These are phyloP conservation scores for Neonectria magnoliae DNA, from an alignment of 2,329 filamentous ascomycete species.

Conservation along the genomic window DNA sequence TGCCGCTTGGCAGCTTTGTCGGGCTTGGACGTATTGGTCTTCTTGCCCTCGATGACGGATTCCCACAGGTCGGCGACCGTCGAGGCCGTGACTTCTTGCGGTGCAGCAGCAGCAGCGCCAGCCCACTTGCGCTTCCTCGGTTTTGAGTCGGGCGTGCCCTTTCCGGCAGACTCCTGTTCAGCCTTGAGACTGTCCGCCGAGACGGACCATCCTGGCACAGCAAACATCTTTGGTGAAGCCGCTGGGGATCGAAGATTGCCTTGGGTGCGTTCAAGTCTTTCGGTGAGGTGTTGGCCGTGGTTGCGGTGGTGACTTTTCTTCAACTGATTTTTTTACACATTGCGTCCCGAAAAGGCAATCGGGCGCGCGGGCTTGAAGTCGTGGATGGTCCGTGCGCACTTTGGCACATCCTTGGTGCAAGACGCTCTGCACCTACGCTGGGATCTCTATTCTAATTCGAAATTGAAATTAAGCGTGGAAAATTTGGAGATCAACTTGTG, in stretches of 20 bases:
- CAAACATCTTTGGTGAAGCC: conserved; percentile 73
- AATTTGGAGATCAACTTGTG: background rate
- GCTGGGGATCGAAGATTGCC: conserved; percentile 7
- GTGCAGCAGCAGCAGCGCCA: conserved; percentile 32
- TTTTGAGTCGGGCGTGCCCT: conserved; percentile 53
- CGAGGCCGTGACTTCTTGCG: conserved; percentile 66
- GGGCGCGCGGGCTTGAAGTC: background rate
- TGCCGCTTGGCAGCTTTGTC: conserved; percentile 48
- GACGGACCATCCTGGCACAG: conserved; percentile 92
- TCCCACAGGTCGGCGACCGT: conserved; percentile 85
- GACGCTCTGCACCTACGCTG: background rate
- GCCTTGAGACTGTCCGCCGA: conserved; percentile 76
- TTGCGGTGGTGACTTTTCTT: conserved; percentile 19
- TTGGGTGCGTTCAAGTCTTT: background rate
- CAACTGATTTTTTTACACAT: conserved; percentile 13
- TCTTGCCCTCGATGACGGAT: conserved; percentile 78
- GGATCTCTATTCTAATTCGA: background rate
- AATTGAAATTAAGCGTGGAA: background rate
- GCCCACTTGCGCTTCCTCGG: conserved; percentile 68
- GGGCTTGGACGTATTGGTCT: conserved; percentile 41
- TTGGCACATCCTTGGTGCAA: background rate
- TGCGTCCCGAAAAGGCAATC: background rate
- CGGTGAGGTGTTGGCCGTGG: conserved; percentile 22
- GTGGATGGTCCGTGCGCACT: conserved; percentile 2
- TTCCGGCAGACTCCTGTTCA: conserved; percentile 61